phyloP scores from a whole-genome alignment of 495 filamentous ascomycete genomes.

The Rhypophila decipiens region DNA sequence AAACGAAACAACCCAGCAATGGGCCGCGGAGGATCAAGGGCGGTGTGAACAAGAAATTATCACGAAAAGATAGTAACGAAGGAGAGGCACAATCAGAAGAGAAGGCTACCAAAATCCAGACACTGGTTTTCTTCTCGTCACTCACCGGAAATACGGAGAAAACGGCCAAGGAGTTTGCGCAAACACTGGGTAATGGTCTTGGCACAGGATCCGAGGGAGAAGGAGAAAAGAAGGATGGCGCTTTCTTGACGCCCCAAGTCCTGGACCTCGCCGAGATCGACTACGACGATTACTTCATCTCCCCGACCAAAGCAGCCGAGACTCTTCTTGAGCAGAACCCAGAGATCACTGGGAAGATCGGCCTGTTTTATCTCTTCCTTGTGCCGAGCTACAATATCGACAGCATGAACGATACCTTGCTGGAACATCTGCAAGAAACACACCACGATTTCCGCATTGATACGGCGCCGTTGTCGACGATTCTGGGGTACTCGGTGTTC shows the following conservation, averaged over 20 bases:
- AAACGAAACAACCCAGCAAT: conserved; percentile 8
- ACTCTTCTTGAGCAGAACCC: conserved; percentile 9
- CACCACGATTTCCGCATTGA: conserved; percentile 96
- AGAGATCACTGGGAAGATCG: conserved; percentile 27
- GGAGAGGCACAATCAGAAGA: conserved; percentile 8
- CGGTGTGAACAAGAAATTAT: conserved; percentile 27
- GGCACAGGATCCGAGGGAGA: conserved; percentile 3
- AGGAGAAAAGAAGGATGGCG: not conserved
- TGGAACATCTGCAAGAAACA: conserved; percentile 80
- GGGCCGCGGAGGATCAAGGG: conserved; percentile 47
- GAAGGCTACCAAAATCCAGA: conserved; percentile 52
- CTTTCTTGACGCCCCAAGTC: conserved; percentile 58
- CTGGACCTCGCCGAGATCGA: conserved; percentile 79
- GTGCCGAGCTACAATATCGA: conserved; percentile 91
- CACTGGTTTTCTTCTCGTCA: conserved; percentile 81
- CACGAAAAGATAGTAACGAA: too few relatives aligned
- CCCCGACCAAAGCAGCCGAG: conserved; percentile 40
- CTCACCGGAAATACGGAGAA: conserved; percentile 73
- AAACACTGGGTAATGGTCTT: conserved; percentile 24
- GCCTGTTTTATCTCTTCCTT: conserved; percentile 76
- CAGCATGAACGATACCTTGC: conserved; percentile 72
- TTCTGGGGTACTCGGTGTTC: conserved; percentile 88
- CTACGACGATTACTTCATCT: conserved; percentile 85
- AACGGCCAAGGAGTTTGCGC: conserved; percentile 51
- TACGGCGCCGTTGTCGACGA: conserved; percentile 66